Base-by-base conservation (phyloP, 2,329 filamentous ascomycete species). In the Alternaria gaisen region DNA sequence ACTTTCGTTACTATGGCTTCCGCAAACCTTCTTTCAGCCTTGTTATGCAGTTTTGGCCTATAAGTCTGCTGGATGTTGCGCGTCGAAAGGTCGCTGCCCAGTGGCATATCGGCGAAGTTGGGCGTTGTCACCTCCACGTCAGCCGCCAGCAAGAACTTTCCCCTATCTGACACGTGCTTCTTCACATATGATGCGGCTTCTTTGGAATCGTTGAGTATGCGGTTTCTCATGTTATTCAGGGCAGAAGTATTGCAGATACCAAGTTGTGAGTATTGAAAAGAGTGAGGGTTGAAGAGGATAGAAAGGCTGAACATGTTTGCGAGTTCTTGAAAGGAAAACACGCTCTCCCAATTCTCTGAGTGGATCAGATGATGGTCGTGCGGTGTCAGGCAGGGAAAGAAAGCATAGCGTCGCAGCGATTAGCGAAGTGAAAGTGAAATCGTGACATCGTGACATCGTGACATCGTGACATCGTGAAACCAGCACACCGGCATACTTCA, bases 141-240 rank as follows among this genome's bases (percentile, higher is more conserved):
- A 1, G 0, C 18, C 11, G 40, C 40, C 22, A 18, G 40, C 10
- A 41, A 12, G 18, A 41, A 18, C 18, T 22, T 41, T 22, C 2
- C 12, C 20, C 0, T 4, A 22, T 10, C 9, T 14, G 0, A 2
- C 12, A 22, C 18, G 4, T 0, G 10, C 2, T 5, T 22, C 1
- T 22, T 41, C 9, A 0, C n/a, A 22, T 41, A 0, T 4, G 4
- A 12, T 12, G 10, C 11, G 18, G 9, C 9, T 22, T 22, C n/a
- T 1, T 22, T 22, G 11, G 11, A 18, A 10, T 6, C 0, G 10
- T 12, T 14, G 40, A 22, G 4, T 0, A 12, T 22, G 4, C 10
- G 9, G 14, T 12, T 41, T 2, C 18, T 12, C 40, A 22, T 12
- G 11, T 14, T 41, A 11, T 5, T 14, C 4, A 12, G 20, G 10